Evolutionary conservation across 2,329 filamentous ascomycete species (phyloP), one percentile per base, ranked within the genome.

Genomic region (Neofusicoccum sp.): DNA sequence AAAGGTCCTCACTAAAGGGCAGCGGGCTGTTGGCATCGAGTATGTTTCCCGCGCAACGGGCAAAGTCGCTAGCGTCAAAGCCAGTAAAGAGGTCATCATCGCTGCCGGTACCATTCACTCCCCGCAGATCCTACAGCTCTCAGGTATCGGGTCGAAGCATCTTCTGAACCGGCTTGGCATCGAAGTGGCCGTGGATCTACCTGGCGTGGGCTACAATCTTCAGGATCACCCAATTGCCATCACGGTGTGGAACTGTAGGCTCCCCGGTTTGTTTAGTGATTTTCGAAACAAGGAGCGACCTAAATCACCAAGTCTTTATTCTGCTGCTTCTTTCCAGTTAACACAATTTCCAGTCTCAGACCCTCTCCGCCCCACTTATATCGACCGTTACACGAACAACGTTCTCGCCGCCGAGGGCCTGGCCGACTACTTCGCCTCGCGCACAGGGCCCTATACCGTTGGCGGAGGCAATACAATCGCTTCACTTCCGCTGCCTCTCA

Each of bases 191-290:
- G 43, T 71, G 3, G 34, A 65, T 14, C 64, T 71, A 2, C 67
- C 68, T 1, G 62, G 63, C 4, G 69, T 75, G 7, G 73, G 73
- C 6, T 65, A 68, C 24, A 74, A 73, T 30, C 63, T 76, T 1
- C 70, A 73, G 63, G 73, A 75, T 45, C 72, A 73, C 16, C 82
- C 82, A 41, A 81, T 81, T 62, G 77, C 85, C 28, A 76, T 78
- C 1, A 76, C 83, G 57, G 78, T 84, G 12, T 80, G 43, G 43
- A 47, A 47, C 43, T 47, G 26, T 47, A 47, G n/a, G 43, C 38
- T 3, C 20, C 20, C 20, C 20, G 20, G 1, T 20, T 20, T 20
- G 20, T 20, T 20, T 20, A 20, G 20, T 41, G 1, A 12, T n/a
- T 41, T n/a, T 16, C 38, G 4, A 7, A 41, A 20, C 14, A n/a